Base-by-base conservation (phyloP, 495 filamentous ascomycete genomes). In the Aspergillus incahuasiensis region DNA sequence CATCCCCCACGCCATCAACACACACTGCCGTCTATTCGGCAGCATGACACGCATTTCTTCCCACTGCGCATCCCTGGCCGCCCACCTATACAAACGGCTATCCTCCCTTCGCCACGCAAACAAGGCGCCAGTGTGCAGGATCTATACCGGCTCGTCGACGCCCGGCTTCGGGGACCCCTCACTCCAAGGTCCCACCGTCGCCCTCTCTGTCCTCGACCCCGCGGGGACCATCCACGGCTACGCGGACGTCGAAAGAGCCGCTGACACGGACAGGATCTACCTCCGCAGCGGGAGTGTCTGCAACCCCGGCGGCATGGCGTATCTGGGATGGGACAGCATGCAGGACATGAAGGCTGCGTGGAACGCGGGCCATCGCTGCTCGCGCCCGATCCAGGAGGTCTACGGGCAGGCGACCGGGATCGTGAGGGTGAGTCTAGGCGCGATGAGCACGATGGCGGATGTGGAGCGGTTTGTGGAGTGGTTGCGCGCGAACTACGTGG, bases 211-310 rank as follows among this genome's bases (percentile, higher is more conserved):
- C 35, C 66, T 77, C 6, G 66, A 71, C 16, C 62, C 73, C 6
- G 71, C 80, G 35, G 87, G 86, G 0, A 70, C 68, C 2, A 82
- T 78, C 58, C 67, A 88, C 38, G 70, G 75, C 2, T 85, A 86
- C 61, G 70, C 77, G 0, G 69, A 80, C 11, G 78, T 92, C 11
- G 87, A 91, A 67, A 71, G 76, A 35, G 62, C 78, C 8, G 89
- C 89, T 0, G 82, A 82, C 48, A 72, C 77, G 15, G 74, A 74
- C 46, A 74, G 78, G 18, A 86, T 92, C 50, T 86, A 86, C 59
- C 72, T 92, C 12, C 76, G 89, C 41, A 83, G 84, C 13, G 89
- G 89, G 38, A 85, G 84, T 60, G 69, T 85, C 54, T 87, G 79
- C 55, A 86, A 87, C 56, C 76, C 78, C 0, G 82, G 80, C 9